Base-by-base conservation (phyloP, 306 rosid species). In the Castanopsis chinensis region DNA sequence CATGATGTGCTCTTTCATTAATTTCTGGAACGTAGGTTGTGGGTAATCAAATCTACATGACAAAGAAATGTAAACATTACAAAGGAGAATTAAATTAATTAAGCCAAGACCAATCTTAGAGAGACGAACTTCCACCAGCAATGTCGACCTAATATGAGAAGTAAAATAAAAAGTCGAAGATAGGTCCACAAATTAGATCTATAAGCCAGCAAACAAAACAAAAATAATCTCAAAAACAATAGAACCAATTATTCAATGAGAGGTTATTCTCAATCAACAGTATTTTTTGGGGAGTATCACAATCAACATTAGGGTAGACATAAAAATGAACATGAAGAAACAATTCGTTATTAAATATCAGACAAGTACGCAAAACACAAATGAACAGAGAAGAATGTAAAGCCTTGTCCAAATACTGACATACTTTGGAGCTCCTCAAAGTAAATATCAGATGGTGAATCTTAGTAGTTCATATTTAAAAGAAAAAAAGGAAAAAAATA, bases 1-100 rank as follows among this genome's bases (percentile, higher is more conserved):
- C 97, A 93, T 93, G 84, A 97, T 91, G 82, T 96, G 91, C 86
- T 96, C 97, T 84, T 96, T 96, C 97, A 96, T 73, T 85, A 96
- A 86, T 80, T 93, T 96, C 89, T 89, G 97, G 90, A 96, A 96
- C 7, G 99, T 96, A 72, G 97, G 99, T 75, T 93, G 98, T 20
- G 98, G 98, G 86, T 96, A 96, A 75, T 93, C 99, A 79, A 96
- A 96, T 84, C 99, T 96, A 87, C 73, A 90, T 33, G 59, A 80
- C 81, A 83, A 85, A 90, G 61, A 81, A 67, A 83, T 32, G 76
- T 43, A 41, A 52, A 59, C 23, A 71, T 79, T 76, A 70, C 60
- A 51, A 70, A 75, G 72, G 33, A 76, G 79, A 73, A 80, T 59
- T 69, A 74, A 71, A 53, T 74, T n/a, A 78, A 28, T 78, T 79